Evolutionary conservation across 352 stramenopile genomes (phyloP).

Genomic region (Phytopythium sindhum): DNA sequence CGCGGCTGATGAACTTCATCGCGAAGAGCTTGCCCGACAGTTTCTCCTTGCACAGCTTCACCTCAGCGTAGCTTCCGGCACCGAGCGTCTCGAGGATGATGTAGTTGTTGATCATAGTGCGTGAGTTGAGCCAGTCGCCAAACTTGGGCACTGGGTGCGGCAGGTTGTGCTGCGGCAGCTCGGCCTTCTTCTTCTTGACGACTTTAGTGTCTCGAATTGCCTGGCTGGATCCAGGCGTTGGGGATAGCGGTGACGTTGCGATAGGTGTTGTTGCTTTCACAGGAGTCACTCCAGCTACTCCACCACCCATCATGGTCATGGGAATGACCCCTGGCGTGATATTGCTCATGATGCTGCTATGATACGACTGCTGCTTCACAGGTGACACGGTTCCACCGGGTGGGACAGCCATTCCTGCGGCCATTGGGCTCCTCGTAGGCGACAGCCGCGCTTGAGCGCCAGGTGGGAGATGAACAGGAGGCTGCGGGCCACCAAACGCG

Average conservation of each 20-base stretch:
- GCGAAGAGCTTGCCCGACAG: conserved; percentile 68
- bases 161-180: conserved; percentile 70
- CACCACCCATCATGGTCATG: conserved; percentile 15
- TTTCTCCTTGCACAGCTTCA: conserved; percentile 88
- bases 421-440: conserved; percentile 32
- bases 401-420: conserved; percentile 8
- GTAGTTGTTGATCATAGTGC: conserved; percentile 94
- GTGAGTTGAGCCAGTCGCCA: conserved; percentile 79
- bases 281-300: conserved; percentile 8
- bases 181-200: conserved; percentile 80
- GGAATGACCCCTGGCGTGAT: conserved; percentile 31
- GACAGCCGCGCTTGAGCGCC: conserved; percentile 15
- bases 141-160: conserved; percentile 78
- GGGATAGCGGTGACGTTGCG: conserved; percentile 6
- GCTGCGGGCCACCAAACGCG: conserved; percentile 4
- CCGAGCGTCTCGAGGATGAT: conserved; percentile 88
- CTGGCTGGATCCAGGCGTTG: not conserved
- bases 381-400: conserved; percentile 16
- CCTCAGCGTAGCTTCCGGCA: conserved; percentile 87
- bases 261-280: conserved; percentile 12
- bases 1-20: conserved; percentile 88
- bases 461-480: not conserved
- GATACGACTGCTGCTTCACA: conserved; percentile 46
- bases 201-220: conserved; percentile 73
- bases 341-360: conserved; percentile 44